Conservation (phyloP, 1,284 basidiomycete species). For the Malassezia globosa region DNA sequence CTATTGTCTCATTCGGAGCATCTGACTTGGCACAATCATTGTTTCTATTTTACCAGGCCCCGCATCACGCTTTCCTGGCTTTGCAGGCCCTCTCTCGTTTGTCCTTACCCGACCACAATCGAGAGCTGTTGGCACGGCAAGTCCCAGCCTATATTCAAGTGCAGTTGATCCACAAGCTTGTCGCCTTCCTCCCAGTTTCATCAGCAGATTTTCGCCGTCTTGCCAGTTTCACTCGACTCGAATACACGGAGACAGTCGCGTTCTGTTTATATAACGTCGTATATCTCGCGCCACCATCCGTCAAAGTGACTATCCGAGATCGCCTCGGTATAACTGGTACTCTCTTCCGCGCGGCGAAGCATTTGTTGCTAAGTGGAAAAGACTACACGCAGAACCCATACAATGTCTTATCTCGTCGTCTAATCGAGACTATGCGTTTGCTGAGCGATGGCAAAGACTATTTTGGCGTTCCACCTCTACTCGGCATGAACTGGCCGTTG, state of each 20-base stretch:
- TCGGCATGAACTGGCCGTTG: slow-evolving; percentile 25
- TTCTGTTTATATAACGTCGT: slow-evolving; percentile 74
- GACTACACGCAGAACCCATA: slow-evolving; percentile 55
- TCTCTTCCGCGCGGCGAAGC: slow-evolving; percentile 49
- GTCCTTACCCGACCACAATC: slow-evolving; percentile 65
- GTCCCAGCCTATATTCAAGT: slow-evolving; percentile 57
- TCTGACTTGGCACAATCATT: slow-evolving; percentile 4
- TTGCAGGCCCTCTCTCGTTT: slow-evolving; percentile 72
- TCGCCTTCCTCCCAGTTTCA: slow-evolving; percentile 68
- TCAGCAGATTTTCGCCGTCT: slow-evolving; percentile 66
- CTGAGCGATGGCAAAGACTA: slow-evolving; percentile 67
- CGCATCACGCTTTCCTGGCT: slow-evolving; percentile 61
- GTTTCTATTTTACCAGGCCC: slow-evolving; percentile 36
- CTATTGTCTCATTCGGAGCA: too few species aligned
- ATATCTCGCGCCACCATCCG: slow-evolving; percentile 64
- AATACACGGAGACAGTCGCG: slow-evolving; percentile 65
- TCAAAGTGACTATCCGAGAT: slow-evolving; percentile 62
- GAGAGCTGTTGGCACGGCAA: slow-evolving; percentile 58
- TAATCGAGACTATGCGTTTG: slow-evolving; percentile 71
- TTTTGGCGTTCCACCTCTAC: slow-evolving; percentile 55
- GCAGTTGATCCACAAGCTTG: slow-evolving; percentile 58
- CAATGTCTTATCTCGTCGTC: slow-evolving; percentile 59
- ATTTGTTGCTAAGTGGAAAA: slow-evolving; percentile 50
- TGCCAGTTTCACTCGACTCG: slow-evolving; percentile 59
- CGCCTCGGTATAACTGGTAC: slow-evolving; percentile 48